Base-by-base conservation (phyloP, 2,329 filamentous ascomycete species). In the Aspergillus ochraceus region DNA sequence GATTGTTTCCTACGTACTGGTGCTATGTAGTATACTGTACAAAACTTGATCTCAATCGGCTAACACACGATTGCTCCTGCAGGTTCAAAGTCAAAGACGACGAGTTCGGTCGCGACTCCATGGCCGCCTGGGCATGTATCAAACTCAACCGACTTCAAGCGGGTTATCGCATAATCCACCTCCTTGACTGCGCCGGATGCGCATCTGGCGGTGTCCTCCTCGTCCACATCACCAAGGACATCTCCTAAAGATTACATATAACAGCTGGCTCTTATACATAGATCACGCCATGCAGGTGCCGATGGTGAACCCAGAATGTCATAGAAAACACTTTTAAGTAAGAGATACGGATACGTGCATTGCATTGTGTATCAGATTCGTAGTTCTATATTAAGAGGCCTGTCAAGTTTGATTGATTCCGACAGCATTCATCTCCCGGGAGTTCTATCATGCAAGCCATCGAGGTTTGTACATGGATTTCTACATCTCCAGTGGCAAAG, bases 41-140 rank as follows among this genome's bases (percentile, higher is more conserved):
- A 9, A 9, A 29, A 29, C 26, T 42, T 14, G 36, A 42, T 42
- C 36, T 6, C 36, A 42, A 42, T n/a, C 26, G 14, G 36, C 36
- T 42, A 42, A 42, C 36, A n/a, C 17, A 42, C 6, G 26, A 29
- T 42, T 42, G 19, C 10, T 24, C 9, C 45, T 47, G 19, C 45
- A 47, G 45, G 20, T 91, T 98, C 80, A 92, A 96, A 68, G 83
- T 98, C 66, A 90, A 92, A 75, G 91, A 98, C 73, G 90, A 96
- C 66, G 90, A 94, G 74, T 85, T 93, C 65, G 87, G 88, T 4
- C 84, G 84, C 63, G 92, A 98, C 70, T 85, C 89, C 60, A 76
- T 97, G 58, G 89, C 92, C 11, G 92, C 90, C 2, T 98, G 95
- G 95, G 88, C 90, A 1, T 97, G 92, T 70, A 88, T 96, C 67